These are phyloP conservation scores for Zygotorulaspora chibaensis DNA, from an alignment of 805 yeast genomes.

Conservation along the genomic window DNA sequence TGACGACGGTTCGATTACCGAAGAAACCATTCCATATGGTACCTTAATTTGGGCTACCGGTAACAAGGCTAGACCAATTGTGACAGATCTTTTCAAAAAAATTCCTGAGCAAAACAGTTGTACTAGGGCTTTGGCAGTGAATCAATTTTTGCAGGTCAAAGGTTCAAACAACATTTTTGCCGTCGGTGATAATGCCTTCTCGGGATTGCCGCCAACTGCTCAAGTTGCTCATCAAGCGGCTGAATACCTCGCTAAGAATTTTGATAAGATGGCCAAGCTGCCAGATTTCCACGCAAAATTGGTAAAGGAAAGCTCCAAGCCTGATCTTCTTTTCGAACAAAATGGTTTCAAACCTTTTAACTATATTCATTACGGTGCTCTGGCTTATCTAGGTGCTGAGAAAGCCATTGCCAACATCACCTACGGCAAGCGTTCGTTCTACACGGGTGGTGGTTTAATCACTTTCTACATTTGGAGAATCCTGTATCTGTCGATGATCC, in stretches of 20 bases:
- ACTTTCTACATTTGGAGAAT: slow-evolving; percentile 93
- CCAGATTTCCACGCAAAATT: slow-evolving; percentile 39
- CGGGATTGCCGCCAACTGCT: slow-evolving; percentile 92
- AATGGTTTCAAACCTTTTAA: slow-evolving; percentile 60
- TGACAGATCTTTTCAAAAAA: slow-evolving; percentile 60
- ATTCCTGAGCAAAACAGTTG: slow-evolving; percentile 78
- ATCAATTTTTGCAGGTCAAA: slow-evolving; percentile 73
- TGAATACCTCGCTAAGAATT: slow-evolving; percentile 65
- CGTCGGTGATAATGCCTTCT: slow-evolving; percentile 86
- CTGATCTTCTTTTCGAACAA: slow-evolving; percentile 42
- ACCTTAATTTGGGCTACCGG: slow-evolving; percentile 97
- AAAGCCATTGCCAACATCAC: slow-evolving; percentile 90
- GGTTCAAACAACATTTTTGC: slow-evolving; percentile 83
- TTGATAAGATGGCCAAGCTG: slow-evolving; percentile 51
- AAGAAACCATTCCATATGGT: slow-evolving; percentile 72
- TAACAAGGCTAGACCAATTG: slow-evolving; percentile 77
- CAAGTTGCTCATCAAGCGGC: slow-evolving; percentile 97
- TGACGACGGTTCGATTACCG: slow-evolving; percentile 65
- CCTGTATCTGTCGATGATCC: slow-evolving; percentile 84
- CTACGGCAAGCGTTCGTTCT: slow-evolving; percentile 71
- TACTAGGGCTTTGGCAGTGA: slow-evolving; percentile 80
- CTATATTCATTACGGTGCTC: slow-evolving; percentile 85
- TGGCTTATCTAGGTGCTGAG: slow-evolving; percentile 90
- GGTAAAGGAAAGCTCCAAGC: slow-evolving; percentile 36
- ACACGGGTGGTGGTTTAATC: slow-evolving; percentile 81